Conservation (phyloP, 2,329 filamentous ascomycete genomes). For the Drechslerella coelobrocha region DNA sequence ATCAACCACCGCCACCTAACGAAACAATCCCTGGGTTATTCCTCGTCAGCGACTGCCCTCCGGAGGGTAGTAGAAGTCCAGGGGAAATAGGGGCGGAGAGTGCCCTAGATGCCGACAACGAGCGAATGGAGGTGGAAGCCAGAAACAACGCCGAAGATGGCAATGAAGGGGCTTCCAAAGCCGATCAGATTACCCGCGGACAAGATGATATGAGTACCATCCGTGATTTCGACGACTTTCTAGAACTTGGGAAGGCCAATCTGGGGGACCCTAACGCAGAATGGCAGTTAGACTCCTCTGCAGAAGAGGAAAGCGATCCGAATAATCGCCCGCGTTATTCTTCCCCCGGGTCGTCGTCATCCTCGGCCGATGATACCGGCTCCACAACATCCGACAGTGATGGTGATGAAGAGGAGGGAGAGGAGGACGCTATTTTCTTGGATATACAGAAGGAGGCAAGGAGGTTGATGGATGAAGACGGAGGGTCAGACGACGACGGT, state of each 20-base stretch:
- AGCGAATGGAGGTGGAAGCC: neutral
- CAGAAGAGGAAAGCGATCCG: conserved; percentile 60
- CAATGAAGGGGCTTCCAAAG: conserved; percentile 51
- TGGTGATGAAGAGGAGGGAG: conserved; percentile 64
- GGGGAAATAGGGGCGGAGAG: neutral
- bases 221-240: conserved; percentile 50
- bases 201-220: conserved; percentile 7
- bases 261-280: conserved; percentile 69
- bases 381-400: conserved; percentile 63
- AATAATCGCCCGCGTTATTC: neutral
- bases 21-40: conserved; percentile 33
- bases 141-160: neutral
- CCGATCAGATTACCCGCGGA: neutral
- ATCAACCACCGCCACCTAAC: neutral
- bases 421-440: conserved; percentile 69
- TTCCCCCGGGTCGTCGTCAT: conserved; percentile 64
- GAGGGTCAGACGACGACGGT: conserved; percentile 78
- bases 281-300: conserved; percentile 83
- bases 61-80: neutral
- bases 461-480: conserved; percentile 83
- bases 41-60: conserved; percentile 11
- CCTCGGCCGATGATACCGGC: conserved; percentile 7
- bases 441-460: conserved; percentile 79
- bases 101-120: neutral
- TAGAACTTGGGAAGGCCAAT: conserved; percentile 52